Evolutionary conservation across 78 protist species (phyloP), one percentile per base, ranked within the genome.

Genomic region (Dictyostelium purpureum): DNA sequence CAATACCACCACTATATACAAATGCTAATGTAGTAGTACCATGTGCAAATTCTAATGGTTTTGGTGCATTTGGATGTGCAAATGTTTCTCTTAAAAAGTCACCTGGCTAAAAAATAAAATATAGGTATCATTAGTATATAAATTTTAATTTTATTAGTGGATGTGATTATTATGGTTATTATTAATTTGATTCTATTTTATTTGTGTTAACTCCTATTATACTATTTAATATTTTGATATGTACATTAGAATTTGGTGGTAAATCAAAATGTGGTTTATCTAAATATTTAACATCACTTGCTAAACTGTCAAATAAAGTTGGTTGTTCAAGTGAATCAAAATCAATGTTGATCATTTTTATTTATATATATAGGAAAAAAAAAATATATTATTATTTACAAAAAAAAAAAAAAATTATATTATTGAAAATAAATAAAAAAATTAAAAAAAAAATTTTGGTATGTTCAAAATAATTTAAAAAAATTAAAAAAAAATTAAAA

Each of bases 21-120:
- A 99, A 99, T 18, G 96, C 99, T 26, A 99, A 96, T 19, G 99
- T 99, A 5, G 99, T 99, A 6, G 99, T 99, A 31, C 99, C 99
- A 79, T 99, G 99, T 37, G 66, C 94, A 83, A 90, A 78, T 56
- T 90, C 94, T 12, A 90, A 67, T 79, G 88, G 65, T 65, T 74
- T 81, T 47, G 94, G 94, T 66, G 94, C 94, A 69, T 45, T 56
- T 77, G 94, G 92, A 26, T 85, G 92, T 43, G 71, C 92, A 77
- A 77, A 85, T 35, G 77, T 79, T n/a, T 85, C 49, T 33, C 47
- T 63, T 33, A 85, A 59, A 59, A 85, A 85, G 10, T 85, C 82
- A 12, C 82, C 80, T 85, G 92, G 92, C 92, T 85, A 21, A 31
- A 71, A 42, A 26, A 59, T 56, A 9, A 37, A 1, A 40, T 47